Evolutionary conservation across 2,329 filamentous ascomycete genomes (phyloP).

Genomic region (Xylariomycetidae sp.): DNA sequence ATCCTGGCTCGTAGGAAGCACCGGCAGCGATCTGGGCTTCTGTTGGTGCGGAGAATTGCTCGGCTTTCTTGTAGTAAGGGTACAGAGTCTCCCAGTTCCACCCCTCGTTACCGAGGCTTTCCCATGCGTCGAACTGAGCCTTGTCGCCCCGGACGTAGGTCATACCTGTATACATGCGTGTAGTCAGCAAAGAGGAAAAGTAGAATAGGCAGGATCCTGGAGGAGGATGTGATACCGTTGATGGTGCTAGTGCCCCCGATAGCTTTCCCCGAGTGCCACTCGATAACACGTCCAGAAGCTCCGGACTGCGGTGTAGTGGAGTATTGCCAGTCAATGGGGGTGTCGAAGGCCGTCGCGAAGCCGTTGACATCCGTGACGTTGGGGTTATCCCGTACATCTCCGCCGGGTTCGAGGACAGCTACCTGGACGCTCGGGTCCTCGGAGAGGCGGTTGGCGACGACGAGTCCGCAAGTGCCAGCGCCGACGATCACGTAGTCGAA

Average conservation of each 20-base stretch:
- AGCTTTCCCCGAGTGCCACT: conserved; percentile 31
- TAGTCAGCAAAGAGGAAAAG: too few species aligned
- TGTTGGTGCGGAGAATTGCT: conserved; percentile 30
- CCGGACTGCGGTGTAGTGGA: conserved; percentile 25
- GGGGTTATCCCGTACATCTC: conserved; percentile 29
- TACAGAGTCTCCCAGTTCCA: conserved; percentile 42
- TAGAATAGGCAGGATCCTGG: too few species aligned
- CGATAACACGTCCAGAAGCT: conserved; percentile 27
- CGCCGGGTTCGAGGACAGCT: conserved; percentile 33
- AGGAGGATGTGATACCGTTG: conserved; percentile 36
- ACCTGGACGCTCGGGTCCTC: conserved; percentile 28
- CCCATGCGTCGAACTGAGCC: conserved; percentile 39
- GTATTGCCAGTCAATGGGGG: conserved; percentile 32
- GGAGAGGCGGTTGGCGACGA: conserved; percentile 33
- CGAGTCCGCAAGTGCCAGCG: conserved; percentile 31
- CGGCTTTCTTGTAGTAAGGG: conserved; percentile 42
- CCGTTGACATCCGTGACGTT: conserved; percentile 25
- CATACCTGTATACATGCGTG: conserved; percentile 29
- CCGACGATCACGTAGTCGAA: conserved; percentile 36
- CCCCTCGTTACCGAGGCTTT: conserved; percentile 35
- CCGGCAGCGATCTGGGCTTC: conserved; percentile 29
- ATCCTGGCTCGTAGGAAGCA: conserved; percentile 27
- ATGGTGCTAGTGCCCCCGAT: conserved; percentile 37
- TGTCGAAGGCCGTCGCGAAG: conserved; percentile 22
- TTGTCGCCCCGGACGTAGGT: conserved; percentile 40